Evolutionary conservation across 2,329 filamentous ascomycete genomes (phyloP), one percentile per base, ranked within the genome.

Genomic region (Fusarium tupiense): DNA sequence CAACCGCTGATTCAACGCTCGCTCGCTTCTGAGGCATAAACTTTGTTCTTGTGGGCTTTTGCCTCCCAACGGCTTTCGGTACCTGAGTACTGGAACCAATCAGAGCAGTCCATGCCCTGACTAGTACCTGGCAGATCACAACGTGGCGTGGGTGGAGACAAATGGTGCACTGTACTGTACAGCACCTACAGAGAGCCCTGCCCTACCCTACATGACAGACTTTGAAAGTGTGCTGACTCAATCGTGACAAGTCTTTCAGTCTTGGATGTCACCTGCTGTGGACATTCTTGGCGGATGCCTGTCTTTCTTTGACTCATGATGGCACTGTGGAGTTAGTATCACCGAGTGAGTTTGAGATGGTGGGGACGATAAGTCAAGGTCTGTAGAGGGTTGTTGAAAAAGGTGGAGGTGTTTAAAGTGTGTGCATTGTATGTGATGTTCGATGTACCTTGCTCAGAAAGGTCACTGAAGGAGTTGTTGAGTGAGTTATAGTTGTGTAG

Each of bases 51-150:
- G 58, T 44, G 52, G 53, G 41, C 24, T 50, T 64, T 60, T 60
- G 57, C 61, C 66, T 71, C 67, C 63, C 67, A 71, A 71, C 67
- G 61, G 67, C 35, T 57, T 64, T 33, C 44, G 53, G 68, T 52
- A 67, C 68, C 61, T 61, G 44, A 17, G 24, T 8, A 12, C 17
- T 13, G 8, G 20, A 24, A n/a, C 73, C 73, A 76, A 76, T 77
- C 64, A 71, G 35, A 61, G n/a, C 14, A 5, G 6, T 8, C 3
- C 6, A 19, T 47, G 58, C 74, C 74, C 70, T 74, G 72, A 69
- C 56, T 75, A 70, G 72, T 72, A 41, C 69, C 74, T 76, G 74
- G 63, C 74, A 76, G 57, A 67, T 67, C 68, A 63, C 59, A 72
- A 74, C 74, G 74, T 76, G 74, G 74, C 68, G 40, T 56, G 52